Evolutionary conservation across 257 asterid species (phyloP).

Genomic region (Plantago ovata): DNA sequence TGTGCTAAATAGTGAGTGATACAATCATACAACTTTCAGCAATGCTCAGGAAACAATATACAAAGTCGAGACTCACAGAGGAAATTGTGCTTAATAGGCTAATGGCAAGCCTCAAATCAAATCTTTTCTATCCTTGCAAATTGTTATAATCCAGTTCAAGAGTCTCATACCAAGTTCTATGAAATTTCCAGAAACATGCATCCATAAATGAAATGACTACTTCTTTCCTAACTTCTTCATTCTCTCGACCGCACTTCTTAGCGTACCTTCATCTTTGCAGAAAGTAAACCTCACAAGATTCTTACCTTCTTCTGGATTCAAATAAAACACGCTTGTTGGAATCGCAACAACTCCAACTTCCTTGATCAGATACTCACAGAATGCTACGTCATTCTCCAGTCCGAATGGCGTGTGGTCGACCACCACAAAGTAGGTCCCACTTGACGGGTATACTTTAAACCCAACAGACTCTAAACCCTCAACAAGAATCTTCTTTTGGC

Average conservation of each 20-base stretch:
- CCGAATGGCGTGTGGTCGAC: conserved; percentile 93
- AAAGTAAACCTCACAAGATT: conserved; percentile 93
- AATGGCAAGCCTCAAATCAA: not conserved
- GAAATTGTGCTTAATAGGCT: no score
- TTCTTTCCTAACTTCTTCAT: conserved; percentile 55
- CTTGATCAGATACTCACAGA: conserved; percentile 89
- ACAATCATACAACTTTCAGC: no score
- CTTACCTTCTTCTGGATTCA: conserved; percentile 91
- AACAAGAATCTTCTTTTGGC: conserved; percentile 70
- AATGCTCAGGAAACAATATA: no score
- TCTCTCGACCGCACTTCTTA: conserved; percentile 56
- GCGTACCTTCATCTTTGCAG: conserved; percentile 85
- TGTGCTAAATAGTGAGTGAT: no score
- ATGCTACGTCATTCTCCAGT: conserved; percentile 59
- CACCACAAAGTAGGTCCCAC: conserved; percentile 90
- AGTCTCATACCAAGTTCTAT: no score
- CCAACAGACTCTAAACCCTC: conserved; percentile 86
- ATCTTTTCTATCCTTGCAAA: not conserved
- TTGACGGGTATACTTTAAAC: conserved; percentile 71
- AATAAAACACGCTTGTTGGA: conserved; percentile 87
- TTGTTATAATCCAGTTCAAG: not conserved
- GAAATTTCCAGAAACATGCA: not conserved
- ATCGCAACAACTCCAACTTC: conserved; percentile 94
- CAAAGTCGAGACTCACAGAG: no score
- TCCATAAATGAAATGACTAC: conserved; percentile 17